These are phyloP conservation scores for Sarocladium strictum DNA, from an alignment of 2,329 filamentous ascomycete genomes.

Conservation along the genomic window DNA sequence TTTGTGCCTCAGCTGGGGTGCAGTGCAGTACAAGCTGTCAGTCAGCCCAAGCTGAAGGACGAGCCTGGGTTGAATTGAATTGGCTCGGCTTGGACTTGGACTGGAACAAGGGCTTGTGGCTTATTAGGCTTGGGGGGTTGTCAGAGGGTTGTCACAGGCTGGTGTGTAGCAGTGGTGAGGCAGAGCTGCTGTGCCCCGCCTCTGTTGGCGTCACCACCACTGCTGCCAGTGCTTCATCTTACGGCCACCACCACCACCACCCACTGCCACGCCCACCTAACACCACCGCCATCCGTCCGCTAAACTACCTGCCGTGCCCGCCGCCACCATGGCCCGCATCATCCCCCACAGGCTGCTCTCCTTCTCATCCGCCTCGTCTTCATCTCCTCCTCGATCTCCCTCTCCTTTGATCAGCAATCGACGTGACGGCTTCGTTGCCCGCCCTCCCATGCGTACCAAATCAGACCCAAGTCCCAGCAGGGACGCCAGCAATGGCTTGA, in stretches of 20 bases:
- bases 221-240: background rate
- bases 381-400: conserved; percentile 9
- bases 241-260: background rate
- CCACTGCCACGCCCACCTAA: conserved; percentile 2
- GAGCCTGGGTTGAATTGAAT: too few relatives aligned
- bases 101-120: background rate
- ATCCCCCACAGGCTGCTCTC: conserved; percentile 49
- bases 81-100: too few relatives aligned
- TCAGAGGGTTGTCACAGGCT: conserved; percentile 1
- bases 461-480: conserved; percentile 33
- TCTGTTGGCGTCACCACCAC: conserved; percentile 4
- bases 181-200: background rate
- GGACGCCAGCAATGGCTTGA: conserved; percentile 35
- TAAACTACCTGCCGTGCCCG: background rate
- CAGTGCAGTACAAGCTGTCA: background rate
- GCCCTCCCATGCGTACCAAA: conserved; percentile 41
- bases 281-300: background rate
- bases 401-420: conserved; percentile 27
- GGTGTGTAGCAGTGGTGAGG: too few relatives aligned
- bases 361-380: conserved; percentile 25
- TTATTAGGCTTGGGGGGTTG: background rate
- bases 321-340: conserved; percentile 46
- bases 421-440: conserved; percentile 1
- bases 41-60: background rate
- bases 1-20: too few relatives aligned